Evolutionary conservation across 169 alveolate species (phyloP).

Genomic region (Plasmodium reichenowi): DNA sequence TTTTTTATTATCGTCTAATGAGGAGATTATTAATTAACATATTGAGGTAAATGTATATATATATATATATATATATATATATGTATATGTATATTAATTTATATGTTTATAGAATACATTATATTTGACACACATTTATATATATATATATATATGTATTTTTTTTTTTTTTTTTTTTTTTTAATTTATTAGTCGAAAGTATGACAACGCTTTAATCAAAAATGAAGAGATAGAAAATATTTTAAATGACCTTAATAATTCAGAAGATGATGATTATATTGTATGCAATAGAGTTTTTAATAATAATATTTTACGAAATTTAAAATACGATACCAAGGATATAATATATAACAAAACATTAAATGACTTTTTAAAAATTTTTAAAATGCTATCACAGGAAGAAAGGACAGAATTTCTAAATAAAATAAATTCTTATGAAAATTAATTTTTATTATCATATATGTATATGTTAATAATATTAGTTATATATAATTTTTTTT

Average conservation of each 20-base stretch:
- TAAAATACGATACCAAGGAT: constrained; percentile 16
- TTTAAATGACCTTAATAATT: constrained; percentile 3
- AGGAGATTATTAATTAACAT: constrained; percentile 81
- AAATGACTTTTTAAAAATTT: constrained; percentile 22
- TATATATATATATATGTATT: not conserved
- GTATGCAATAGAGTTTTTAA: constrained; percentile 54
- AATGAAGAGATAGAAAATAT: constrained; percentile 41
- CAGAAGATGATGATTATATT: constrained; percentile 51
- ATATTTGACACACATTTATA: not conserved
- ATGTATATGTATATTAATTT: too few relatives aligned
- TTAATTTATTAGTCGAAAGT: constrained; percentile 28
- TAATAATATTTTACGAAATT: constrained; percentile 23
- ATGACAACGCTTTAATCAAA: constrained; percentile 15
- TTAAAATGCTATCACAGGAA: constrained; percentile 25
- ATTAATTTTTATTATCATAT: not conserved
- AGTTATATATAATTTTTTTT: not conserved
- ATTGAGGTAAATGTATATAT: constrained; percentile 57
- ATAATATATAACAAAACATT: constrained; percentile 20
- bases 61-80: too few relatives aligned
- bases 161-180: too few relatives aligned
- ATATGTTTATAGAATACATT: not conserved
- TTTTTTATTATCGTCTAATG: constrained; percentile 84
- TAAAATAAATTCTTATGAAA: constrained; percentile 35
- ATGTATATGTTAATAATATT: not conserved
- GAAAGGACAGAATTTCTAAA: constrained; percentile 39